Percentiles rank a stretch among this genome's conserved stretches.
Conservation (phyloP, 1,284 basidiomycete species). For the Rhodotorula sp. region DNA sequence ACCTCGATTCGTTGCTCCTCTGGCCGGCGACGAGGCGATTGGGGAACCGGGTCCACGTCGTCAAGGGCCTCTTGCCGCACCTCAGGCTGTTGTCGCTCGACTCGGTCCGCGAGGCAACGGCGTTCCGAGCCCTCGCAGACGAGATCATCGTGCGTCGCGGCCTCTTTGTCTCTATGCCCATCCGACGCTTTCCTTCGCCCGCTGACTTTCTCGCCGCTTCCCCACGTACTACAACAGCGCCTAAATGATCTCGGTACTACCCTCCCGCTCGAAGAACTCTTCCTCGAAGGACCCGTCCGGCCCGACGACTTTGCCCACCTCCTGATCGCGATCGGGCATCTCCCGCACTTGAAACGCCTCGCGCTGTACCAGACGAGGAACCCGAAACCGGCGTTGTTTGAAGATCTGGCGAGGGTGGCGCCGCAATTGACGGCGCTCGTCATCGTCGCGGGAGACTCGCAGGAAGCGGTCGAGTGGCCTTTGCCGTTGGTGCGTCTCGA, state of each 20-base stretch:
- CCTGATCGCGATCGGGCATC: constrained; percentile 14
- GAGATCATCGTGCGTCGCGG: constrained; percentile 23
- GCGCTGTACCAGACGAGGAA: constrained; percentile 35
- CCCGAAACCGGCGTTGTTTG: constrained; percentile 21
- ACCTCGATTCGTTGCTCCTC: constrained; percentile 34
- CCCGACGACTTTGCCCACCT: constrained; percentile 15
- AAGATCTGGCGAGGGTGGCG: constrained; percentile 13
- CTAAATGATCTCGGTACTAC: background rate
- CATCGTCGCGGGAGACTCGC: constrained; percentile 20
- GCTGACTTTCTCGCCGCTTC: too few relatives aligned
- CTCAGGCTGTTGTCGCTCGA: constrained; percentile 34
- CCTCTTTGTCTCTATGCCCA: background rate
- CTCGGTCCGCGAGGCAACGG: constrained; percentile 27
- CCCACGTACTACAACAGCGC: constrained; percentile 1
- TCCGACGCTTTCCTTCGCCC: background rate
- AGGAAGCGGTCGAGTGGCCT: constrained; percentile 16
- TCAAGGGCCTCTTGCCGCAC: constrained; percentile 20
- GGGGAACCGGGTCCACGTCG: constrained; percentile 3
- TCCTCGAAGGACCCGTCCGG: constrained; percentile 35
- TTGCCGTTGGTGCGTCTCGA: constrained; percentile 19
- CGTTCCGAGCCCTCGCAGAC: constrained; percentile 18
- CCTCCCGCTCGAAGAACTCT: constrained; percentile 36
- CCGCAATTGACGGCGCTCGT: constrained; percentile 24
- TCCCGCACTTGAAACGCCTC: constrained; percentile 24
- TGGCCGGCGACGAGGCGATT: constrained; percentile 31